phyloP scores from a whole-genome alignment of 257 asterid genomes.

The Solanum peruvianum region DNA sequence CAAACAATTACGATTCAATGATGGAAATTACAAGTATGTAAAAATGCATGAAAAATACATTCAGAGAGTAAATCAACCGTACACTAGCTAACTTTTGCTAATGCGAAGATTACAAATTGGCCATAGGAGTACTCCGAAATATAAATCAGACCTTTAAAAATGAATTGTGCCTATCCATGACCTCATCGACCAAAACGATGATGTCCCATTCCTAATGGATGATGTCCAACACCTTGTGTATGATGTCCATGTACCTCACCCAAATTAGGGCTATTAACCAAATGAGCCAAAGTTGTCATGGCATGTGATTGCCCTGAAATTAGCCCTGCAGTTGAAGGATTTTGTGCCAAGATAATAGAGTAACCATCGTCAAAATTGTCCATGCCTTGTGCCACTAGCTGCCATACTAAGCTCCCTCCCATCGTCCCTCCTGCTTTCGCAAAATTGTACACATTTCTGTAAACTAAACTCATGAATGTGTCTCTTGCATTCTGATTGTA shows the following conservation, averaged over 20 bases:
- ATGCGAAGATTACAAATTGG: background rate
- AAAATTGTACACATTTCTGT: slow-evolving; percentile 13
- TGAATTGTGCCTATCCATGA: too few relatives aligned
- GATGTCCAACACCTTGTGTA: background rate
- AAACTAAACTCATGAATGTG: slow-evolving; percentile 12
- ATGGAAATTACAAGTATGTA: background rate
- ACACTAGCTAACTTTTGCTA: background rate
- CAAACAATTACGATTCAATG: background rate
- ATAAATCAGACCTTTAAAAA: background rate
- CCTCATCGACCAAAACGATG: background rate
- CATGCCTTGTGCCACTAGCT: slow-evolving; percentile 48
- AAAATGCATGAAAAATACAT: background rate
- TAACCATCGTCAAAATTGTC: slow-evolving; percentile 44
- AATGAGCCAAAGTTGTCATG: background rate
- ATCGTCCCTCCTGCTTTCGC: slow-evolving; percentile 40
- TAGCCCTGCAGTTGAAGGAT: slow-evolving; percentile 34
- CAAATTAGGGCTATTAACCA: background rate
- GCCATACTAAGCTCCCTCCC: slow-evolving; percentile 53
- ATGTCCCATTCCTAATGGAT: background rate
- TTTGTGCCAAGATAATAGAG: slow-evolving; percentile 28
- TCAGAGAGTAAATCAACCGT: background rate
- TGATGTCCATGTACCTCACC: background rate
- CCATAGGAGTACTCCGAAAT: background rate
- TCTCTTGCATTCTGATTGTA: slow-evolving; percentile 23
- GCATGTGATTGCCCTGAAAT: slow-evolving; percentile 29